Conservation (phyloP, 2,329 filamentous ascomycete genomes). For the Colletotrichum navitas region DNA sequence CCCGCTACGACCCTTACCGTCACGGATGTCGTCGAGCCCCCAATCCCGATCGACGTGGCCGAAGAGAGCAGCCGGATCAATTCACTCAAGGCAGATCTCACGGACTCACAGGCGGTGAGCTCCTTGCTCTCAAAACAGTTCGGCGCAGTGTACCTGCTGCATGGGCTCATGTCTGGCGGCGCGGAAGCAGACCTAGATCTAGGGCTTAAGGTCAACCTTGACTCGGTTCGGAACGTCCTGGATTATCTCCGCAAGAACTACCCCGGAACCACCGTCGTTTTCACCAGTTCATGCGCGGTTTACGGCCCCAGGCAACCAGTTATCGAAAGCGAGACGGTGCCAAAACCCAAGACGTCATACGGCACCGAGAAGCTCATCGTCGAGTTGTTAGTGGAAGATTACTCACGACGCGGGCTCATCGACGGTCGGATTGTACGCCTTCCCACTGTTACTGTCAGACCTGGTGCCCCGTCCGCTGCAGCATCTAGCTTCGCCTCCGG, state of each 20-base stretch:
- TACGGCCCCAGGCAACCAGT: constrained; percentile 62
- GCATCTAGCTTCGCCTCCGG: constrained; percentile 72
- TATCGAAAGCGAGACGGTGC: constrained; percentile 56
- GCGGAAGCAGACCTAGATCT: constrained; percentile 70
- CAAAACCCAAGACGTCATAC: constrained; percentile 70
- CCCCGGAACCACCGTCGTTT: constrained; percentile 67
- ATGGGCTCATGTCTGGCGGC: constrained; percentile 74
- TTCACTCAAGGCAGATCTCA: constrained; percentile 50
- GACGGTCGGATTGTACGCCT: constrained; percentile 70
- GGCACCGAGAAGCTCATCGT: constrained; percentile 73
- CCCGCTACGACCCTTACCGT: constrained; percentile 61
- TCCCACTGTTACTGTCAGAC: constrained; percentile 71
- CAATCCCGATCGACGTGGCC: constrained; percentile 58
- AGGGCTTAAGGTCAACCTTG: constrained; percentile 69
- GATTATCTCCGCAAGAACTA: constrained; percentile 61
- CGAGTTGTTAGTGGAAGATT: constrained; percentile 69
- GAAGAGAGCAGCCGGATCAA: constrained; percentile 44
- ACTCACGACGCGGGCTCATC: constrained; percentile 64
- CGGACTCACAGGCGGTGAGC: constrained; percentile 48
- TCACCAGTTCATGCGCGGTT: constrained; percentile 71
- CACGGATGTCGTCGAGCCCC: constrained; percentile 68
- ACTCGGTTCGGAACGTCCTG: constrained; percentile 66
- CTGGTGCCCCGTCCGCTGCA: constrained; percentile 71
- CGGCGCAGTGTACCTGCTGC: constrained; percentile 68
- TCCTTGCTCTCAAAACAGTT: constrained; percentile 51